phyloP scores from a whole-genome alignment of 2,329 filamentous ascomycete genomes.

The Scedosporium apiospermum region DNA sequence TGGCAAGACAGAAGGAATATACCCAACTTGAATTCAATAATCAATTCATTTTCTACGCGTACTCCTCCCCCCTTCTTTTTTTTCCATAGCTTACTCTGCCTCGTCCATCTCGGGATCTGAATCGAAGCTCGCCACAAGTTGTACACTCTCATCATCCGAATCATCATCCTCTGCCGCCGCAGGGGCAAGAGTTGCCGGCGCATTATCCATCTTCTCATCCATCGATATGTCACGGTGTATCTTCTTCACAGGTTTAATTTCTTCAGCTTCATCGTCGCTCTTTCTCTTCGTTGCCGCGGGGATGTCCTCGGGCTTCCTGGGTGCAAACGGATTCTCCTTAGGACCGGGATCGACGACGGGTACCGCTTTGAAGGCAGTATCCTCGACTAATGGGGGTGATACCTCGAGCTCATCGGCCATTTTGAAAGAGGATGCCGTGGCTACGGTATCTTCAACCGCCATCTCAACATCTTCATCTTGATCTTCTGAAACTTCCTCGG shows the following conservation, averaged over 20 bases:
- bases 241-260: slow-evolving; percentile 15
- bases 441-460: slow-evolving; percentile 18
- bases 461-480: slow-evolving; percentile 23
- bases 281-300: slow-evolving; percentile 29
- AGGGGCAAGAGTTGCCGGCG: not conserved
- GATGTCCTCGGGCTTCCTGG: slow-evolving; percentile 13
- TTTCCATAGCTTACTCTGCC: not conserved
- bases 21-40: not conserved
- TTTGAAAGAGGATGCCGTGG: slow-evolving; percentile 8
- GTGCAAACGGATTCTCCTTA: slow-evolving; percentile 26
- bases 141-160: slow-evolving; percentile 43
- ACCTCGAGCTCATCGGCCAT: slow-evolving; percentile 2
- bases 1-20: not conserved
- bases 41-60: not conserved
- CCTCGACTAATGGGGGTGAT: not conserved
- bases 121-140: slow-evolving; percentile 15
- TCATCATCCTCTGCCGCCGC: slow-evolving; percentile 21
- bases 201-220: slow-evolving; percentile 1
- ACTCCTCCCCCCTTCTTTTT: not conserved
- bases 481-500: slow-evolving; percentile 21
- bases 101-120: slow-evolving; percentile 47
- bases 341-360: not conserved
- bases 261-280: slow-evolving; percentile 20
- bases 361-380: not conserved
- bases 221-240: slow-evolving; percentile 9